Base-by-base conservation (phyloP, 2,329 filamentous ascomycete genomes). In the Epicoccum nigrum region DNA sequence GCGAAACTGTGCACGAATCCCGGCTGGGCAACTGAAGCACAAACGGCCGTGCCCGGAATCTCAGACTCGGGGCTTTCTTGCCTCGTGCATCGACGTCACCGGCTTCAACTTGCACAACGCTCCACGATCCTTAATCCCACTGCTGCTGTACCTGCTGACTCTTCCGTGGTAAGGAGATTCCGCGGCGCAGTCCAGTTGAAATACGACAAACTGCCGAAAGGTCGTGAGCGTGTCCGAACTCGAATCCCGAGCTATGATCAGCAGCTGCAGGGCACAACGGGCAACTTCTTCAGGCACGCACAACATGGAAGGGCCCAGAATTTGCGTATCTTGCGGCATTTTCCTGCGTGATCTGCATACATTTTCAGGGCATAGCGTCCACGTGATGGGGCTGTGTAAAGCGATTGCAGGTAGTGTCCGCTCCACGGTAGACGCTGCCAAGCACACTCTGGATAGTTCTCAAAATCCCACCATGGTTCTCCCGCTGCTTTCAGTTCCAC, bases 401-500 rank as follows among this genome's bases (percentile, higher is more conserved):
- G 39, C 43, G 45, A 41, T 51, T 45, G 35, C 46, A 48, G 49
- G 32, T 43, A 46, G 23, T 54, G 47, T 47, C 40, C 45, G 42
- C 52, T 45, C 35, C 38, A 53, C 35, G 25, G 39, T 55, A 45
- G 50, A 55, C 45, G 49, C 53, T 37, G 54, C 60, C 53, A 57
- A 54, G 50, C 33, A 25, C 39, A 23, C 23, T 37, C 23, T n/a
- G 37, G 54, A 51, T 27, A 28, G 41, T 37, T 43, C 52, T 58
- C 58, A 62, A 62, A 64, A 58, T 57, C 53, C 39, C 51, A 44
- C 49, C 25, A 34, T 42, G 44, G 45, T 25, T 43, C 51, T 42
- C 17, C 27, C 15, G n/a, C 25, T 28, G 23, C 31, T 50, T 27
- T 40, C 43, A 41, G 17, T 51, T 52, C 32, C 33, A 49, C 35